Evolutionary conservation across 164 flowering plant species (phyloP), one percentile per base, ranked within the genome.

Genomic region (Dillenia suffruticosa): DNA sequence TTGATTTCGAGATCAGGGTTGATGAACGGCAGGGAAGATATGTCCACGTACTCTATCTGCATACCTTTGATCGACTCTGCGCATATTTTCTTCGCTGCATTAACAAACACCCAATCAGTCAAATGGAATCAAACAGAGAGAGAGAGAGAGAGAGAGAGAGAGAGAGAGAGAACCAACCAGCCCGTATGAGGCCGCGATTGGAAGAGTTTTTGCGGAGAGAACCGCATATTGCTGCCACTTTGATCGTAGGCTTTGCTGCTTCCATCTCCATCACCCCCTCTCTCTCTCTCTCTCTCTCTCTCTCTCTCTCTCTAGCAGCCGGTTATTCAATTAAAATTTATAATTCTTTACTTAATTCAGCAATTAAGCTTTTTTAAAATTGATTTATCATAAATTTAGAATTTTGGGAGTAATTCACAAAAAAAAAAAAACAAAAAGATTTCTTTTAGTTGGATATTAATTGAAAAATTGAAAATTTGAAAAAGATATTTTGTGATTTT

Each of bases 1-100:
- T 49, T 47, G 51, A 65, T 72, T 64, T 78, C 82, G 13, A 82
- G 82, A 58, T 82, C 84, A 5, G 81, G 73, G 73, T 82, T 82
- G 47, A 78, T n/a, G 68, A 80, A 62, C 54, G 84, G 82, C 52
- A 82, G 71, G 5, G 60, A 56, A 40, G 68, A 56, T 11, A 82
- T 77, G 59, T 81, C 82, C 8, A 82, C 61, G 51, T 63, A 70
- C 46, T 82, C 79, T 1, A 82, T 74, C 32, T 72, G 49, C 77
- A 82, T 66, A 1, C 82, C 82, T 0, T 32, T 15, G 44, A 79
- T 67, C 14, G 79, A 70, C 49, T 76, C 73, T 12, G 45, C 16
- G 61, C 70, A 40, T 24, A 77, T 48, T 64, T 71, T 40, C 16
- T 65, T 68, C 40, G 83, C 85, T 78, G 48, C 63, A 44, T 2